phyloP scores from a whole-genome alignment of 495 filamentous ascomycete genomes.

The Penicillium fimorum region DNA sequence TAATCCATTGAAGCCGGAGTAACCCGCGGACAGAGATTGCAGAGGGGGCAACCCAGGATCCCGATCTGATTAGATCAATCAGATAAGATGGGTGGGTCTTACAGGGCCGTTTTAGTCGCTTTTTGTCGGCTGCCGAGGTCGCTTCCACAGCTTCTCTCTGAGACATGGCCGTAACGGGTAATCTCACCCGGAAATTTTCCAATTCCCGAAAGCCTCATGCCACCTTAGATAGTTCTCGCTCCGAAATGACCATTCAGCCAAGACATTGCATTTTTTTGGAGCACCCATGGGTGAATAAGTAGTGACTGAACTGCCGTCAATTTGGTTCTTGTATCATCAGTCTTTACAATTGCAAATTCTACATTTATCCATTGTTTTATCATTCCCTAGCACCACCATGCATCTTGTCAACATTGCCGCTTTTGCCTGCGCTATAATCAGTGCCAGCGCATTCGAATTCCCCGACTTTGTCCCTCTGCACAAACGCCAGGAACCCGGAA shows the following conservation, averaged over 20 bases:
- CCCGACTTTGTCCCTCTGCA: neutral
- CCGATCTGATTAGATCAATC: neutral
- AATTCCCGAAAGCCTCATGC: neutral
- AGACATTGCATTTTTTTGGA: neutral
- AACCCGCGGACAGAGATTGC: neutral
- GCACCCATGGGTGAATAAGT: neutral
- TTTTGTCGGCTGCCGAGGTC: neutral
- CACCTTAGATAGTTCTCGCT: neutral
- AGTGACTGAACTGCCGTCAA: neutral
- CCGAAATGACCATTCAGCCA: neutral
- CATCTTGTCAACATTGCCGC: constrained; percentile 1
- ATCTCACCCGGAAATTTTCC: neutral
- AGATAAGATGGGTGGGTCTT: constrained; percentile 1
- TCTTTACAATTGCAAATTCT: neutral
- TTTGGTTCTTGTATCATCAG: neutral
- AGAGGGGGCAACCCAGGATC: neutral
- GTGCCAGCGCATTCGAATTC: neutral
- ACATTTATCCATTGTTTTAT: neutral
- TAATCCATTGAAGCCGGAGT: neutral
- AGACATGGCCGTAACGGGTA: neutral
- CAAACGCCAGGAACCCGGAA: constrained; percentile 31
- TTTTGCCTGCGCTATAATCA: neutral
- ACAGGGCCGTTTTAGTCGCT: neutral
- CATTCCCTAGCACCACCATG: constrained; percentile 4
- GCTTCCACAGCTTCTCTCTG: neutral